Evolutionary conservation across 306 rosid genomes (phyloP).

Genomic region (Urtica urens): DNA sequence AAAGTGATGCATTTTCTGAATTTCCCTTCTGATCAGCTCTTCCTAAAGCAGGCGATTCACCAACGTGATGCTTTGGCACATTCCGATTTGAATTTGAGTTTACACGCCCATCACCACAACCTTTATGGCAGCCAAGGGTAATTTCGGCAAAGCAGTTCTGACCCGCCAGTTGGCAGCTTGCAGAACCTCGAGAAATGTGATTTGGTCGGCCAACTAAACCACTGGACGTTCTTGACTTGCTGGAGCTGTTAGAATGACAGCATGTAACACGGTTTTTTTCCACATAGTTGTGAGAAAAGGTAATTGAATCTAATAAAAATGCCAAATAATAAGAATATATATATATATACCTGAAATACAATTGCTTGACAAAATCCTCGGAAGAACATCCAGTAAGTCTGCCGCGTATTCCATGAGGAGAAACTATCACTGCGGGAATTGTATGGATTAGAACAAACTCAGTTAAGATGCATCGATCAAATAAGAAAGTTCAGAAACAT

Average conservation of each 20-base stretch:
- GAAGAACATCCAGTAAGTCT: constrained; percentile 89
- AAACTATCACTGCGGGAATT: constrained; percentile 63
- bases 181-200: constrained; percentile 68
- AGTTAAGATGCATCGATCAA: not conserved
- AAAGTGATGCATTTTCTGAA: constrained; percentile 32
- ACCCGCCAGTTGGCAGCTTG: constrained; percentile 73
- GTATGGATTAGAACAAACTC: constrained; percentile 13
- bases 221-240: constrained; percentile 54
- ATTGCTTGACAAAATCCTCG: constrained; percentile 82
- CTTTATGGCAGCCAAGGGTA: constrained; percentile 67
- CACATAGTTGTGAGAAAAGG: not conserved
- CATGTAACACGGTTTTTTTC: not conserved
- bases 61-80: constrained; percentile 37
- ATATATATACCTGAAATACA: constrained; percentile 58
- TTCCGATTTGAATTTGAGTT: constrained; percentile 36
- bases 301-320: constrained; percentile 13
- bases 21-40: constrained; percentile 64
- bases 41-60: constrained; percentile 44
- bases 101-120: constrained; percentile 37
- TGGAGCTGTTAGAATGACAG: constrained; percentile 41
- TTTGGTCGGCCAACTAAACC: constrained; percentile 71
- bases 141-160: constrained; percentile 88
- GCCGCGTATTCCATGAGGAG: constrained; percentile 98
- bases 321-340: constrained; percentile 11
- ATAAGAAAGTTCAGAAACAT: not conserved